Evolutionary conservation across 805 yeast genomes (phyloP).

Genomic region (Debaryomyces hansenii): DNA sequence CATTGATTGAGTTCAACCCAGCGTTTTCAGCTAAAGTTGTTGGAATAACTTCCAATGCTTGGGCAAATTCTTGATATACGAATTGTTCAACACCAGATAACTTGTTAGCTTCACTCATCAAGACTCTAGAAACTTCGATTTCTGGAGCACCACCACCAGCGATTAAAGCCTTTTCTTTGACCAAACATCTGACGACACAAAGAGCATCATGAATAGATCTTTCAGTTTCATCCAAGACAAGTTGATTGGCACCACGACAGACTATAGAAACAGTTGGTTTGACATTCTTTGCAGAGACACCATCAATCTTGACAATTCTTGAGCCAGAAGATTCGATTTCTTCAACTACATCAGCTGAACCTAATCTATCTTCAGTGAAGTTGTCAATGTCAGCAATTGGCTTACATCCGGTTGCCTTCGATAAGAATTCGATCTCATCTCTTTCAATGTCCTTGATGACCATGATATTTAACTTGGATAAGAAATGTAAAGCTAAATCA

Average conservation of each 20-base stretch:
- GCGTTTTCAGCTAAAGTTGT: slow-evolving; percentile 95
- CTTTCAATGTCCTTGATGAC: slow-evolving; percentile 94
- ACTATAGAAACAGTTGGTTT: slow-evolving; percentile 82
- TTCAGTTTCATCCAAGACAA: slow-evolving; percentile 93
- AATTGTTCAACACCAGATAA: slow-evolving; percentile 85
- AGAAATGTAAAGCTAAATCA: slow-evolving; percentile 90
- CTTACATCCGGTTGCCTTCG: slow-evolving; percentile 84
- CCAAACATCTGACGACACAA: slow-evolving; percentile 88
- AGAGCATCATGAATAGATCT: slow-evolving; percentile 96
- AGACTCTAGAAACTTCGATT: slow-evolving; percentile 77
- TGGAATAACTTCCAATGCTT: slow-evolving; percentile 90
- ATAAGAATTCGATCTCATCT: slow-evolving; percentile 91
- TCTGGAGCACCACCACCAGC: slow-evolving; percentile 99
- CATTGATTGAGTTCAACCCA: slow-evolving; percentile 86
- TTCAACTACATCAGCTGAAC: slow-evolving; percentile 88
- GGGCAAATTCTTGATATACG: slow-evolving; percentile 89
- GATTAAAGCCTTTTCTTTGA: slow-evolving; percentile 82
- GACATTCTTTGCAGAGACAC: slow-evolving; percentile 56
- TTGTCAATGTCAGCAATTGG: slow-evolving; percentile 95
- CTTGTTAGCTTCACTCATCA: slow-evolving; percentile 68
- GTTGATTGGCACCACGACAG: slow-evolving; percentile 90
- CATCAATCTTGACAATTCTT: slow-evolving; percentile 84
- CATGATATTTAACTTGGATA: slow-evolving; percentile 89
- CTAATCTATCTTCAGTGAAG: slow-evolving; percentile 90
- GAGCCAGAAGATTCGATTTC: slow-evolving; percentile 89